phyloP scores from a whole-genome alignment of 768 basidiomycete genomes.

The Suillus subluteus region DNA sequence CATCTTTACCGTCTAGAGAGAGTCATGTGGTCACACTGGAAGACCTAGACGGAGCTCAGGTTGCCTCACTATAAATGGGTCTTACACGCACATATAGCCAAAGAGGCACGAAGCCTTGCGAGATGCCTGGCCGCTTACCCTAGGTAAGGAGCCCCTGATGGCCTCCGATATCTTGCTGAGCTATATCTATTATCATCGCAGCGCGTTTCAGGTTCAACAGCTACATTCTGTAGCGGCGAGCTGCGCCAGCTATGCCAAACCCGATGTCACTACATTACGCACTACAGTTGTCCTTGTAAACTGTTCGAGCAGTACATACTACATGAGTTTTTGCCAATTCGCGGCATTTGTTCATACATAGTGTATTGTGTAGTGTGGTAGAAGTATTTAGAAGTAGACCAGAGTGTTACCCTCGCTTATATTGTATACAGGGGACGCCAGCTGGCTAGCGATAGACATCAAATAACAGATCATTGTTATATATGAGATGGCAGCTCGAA shows the following conservation, averaged over 20 bases:
- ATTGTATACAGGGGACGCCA: background rate
- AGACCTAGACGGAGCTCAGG: background rate
- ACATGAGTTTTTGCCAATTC: background rate
- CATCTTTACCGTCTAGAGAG: background rate
- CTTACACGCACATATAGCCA: background rate
- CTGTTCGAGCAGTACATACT: background rate
- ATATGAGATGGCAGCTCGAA: background rate
- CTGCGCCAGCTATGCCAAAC: background rate
- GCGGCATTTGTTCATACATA: slow-evolving; percentile 6
- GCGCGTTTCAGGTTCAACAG: background rate
- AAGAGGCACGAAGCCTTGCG: background rate
- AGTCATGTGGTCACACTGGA: background rate
- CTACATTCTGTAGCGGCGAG: background rate
- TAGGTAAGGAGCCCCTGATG: background rate
- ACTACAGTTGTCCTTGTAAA: slow-evolving; percentile 6
- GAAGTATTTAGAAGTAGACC: slow-evolving; percentile 5
- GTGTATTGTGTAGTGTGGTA: slow-evolving; percentile 6
- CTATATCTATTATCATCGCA: background rate
- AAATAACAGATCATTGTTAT: background rate
- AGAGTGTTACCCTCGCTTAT: background rate
- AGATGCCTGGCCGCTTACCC: background rate
- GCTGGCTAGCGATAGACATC: background rate
- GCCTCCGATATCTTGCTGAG: background rate
- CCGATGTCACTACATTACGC: background rate
- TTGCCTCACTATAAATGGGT: background rate